Percentiles rank a stretch among this genome's conserved stretches.
These are phyloP conservation scores for Dryadomyces sulphureus DNA, from an alignment of 2,329 filamentous ascomycete genomes.

Conservation along the genomic window DNA sequence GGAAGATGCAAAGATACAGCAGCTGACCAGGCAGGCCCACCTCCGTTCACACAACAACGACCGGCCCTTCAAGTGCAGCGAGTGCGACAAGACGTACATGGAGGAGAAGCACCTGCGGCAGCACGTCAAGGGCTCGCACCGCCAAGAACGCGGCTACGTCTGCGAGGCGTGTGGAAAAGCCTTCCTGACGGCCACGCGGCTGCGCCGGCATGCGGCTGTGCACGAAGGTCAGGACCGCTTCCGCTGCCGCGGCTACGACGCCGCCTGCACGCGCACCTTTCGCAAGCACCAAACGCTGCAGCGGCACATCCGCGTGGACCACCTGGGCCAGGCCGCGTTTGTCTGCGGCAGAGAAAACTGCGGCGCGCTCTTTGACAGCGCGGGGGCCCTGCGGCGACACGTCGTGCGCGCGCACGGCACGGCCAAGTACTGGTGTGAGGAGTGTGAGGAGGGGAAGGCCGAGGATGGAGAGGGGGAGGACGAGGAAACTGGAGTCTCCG, in stretches of 20 bases:
- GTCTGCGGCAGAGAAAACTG: constrained; percentile 44
- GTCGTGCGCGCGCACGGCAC: constrained; percentile 54
- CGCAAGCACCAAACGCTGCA: constrained; percentile 78
- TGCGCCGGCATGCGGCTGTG: constrained; percentile 63
- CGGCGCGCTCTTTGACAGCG: constrained; percentile 55
- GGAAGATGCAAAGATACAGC: background rate
- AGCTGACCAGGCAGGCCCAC: constrained; percentile 36
- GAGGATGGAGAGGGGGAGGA: constrained; percentile 21
- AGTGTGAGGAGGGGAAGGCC: constrained; percentile 36
- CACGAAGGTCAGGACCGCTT: constrained; percentile 67
- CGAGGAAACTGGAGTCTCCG: constrained; percentile 11
- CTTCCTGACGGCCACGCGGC: constrained; percentile 65
- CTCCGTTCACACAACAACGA: constrained; percentile 75
- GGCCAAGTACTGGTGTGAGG: constrained; percentile 59
- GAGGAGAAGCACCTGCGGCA: constrained; percentile 76
- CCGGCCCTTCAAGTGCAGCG: constrained; percentile 60
- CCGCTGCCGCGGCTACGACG: constrained; percentile 52
- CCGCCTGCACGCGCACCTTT: constrained; percentile 62
- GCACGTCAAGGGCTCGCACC: constrained; percentile 73
- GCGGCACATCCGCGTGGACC: constrained; percentile 64
- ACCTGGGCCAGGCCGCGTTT: constrained; percentile 58
- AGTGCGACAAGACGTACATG: constrained; percentile 71
- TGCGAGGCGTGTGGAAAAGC: constrained; percentile 70
- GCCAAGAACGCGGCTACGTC: constrained; percentile 49
- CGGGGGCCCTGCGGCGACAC: constrained; percentile 57